These are phyloP conservation scores for Endothia cerciana DNA, from an alignment of 2,329 filamentous ascomycete species.

Conservation along the genomic window DNA sequence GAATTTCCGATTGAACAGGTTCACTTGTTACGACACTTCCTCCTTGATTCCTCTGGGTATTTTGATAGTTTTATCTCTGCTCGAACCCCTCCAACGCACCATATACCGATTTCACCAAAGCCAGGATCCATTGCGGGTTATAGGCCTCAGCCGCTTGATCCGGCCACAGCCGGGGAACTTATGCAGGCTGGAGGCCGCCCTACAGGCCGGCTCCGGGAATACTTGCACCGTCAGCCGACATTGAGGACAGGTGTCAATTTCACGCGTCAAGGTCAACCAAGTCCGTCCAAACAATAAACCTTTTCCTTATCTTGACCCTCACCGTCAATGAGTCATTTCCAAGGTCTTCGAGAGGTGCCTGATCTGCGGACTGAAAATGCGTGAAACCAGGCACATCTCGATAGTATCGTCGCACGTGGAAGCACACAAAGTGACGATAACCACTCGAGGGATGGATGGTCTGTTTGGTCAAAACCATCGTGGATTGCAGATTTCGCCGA, in stretches of 20 bases:
- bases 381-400: neutral
- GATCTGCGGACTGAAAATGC: neutral
- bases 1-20: neutral
- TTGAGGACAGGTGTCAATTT: constrained; percentile 4
- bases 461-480: too few species aligned
- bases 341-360: neutral
- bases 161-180: neutral
- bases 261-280: neutral
- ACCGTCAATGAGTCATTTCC: neutral
- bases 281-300: neutral
- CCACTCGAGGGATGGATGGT: too few species aligned
- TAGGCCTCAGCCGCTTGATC: neutral
- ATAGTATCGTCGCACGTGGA: neutral
- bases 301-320: neutral
- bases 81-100: neutral
- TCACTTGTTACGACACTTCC: neutral
- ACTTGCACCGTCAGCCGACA: neutral
- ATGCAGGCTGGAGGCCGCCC: neutral
- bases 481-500: too few species aligned
- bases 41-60: neutral
- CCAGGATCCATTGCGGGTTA: neutral
- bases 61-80: neutral
- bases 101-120: neutral
- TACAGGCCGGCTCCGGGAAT: neutral
- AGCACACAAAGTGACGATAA: neutral